phyloP scores from a whole-genome alignment of 371 early-diverging fungal species.

The Enterospora canceri region DNA sequence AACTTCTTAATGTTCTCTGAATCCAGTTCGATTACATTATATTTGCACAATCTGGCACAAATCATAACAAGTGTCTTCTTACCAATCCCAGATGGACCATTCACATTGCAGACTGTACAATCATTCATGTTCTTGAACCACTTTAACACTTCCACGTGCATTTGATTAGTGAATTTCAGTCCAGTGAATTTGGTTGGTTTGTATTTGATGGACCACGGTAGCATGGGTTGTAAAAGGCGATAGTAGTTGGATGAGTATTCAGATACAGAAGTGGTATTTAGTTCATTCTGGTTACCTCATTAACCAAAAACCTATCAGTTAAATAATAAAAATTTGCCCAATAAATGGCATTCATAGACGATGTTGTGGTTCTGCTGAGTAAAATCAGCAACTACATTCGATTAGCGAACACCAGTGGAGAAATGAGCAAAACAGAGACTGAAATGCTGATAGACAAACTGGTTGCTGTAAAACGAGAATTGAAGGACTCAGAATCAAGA shows the following conservation, averaged over 20 bases:
- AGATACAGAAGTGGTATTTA: not conserved
- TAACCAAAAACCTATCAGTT: not conserved
- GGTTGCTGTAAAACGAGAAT: no score
- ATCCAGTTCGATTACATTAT: not conserved
- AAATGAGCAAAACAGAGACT: no score
- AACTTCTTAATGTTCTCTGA: not conserved
- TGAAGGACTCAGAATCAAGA: no score
- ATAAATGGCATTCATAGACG: not conserved
- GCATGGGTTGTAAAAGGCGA: no score
- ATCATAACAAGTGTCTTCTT: not conserved
- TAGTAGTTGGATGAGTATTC: not conserved
- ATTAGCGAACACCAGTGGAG: not conserved
- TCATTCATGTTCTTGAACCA: not conserved
- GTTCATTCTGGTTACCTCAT: not conserved
- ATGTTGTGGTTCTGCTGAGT: no score
- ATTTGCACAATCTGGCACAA: not conserved
- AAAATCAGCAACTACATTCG: not conserved
- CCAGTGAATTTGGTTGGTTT: conserved; percentile 3
- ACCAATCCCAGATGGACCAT: not conserved
- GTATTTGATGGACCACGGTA: conserved; percentile 2
- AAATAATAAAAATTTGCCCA: not conserved
- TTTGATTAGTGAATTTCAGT: not conserved
- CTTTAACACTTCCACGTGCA: not conserved
- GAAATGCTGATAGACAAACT: no score
- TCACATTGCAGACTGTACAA: not conserved